phyloP scores from a whole-genome alignment of 2,329 filamentous ascomycete species.

The Orbilia quercus region DNA sequence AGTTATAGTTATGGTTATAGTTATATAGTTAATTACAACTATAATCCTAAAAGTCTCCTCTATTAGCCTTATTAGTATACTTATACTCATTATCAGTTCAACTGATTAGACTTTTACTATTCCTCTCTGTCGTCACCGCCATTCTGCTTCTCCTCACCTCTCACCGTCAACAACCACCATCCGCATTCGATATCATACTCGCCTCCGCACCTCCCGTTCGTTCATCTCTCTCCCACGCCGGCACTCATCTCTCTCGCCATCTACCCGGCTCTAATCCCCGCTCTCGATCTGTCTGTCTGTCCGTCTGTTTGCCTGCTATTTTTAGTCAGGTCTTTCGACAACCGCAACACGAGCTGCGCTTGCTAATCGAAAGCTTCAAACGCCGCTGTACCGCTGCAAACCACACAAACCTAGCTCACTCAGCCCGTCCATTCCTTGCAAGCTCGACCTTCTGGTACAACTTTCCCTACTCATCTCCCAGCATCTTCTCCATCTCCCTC shows the following conservation, averaged over 20 bases:
- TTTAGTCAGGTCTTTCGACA: background rate
- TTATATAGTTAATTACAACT: too few relatives aligned
- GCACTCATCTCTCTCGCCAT: constrained; percentile 3
- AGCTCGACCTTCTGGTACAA: constrained; percentile 16
- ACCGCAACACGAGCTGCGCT: constrained; percentile 37
- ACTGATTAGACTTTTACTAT: too few relatives aligned
- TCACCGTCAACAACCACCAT: too few relatives aligned
- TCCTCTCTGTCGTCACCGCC: too few relatives aligned
- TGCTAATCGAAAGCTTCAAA: constrained; percentile 16
- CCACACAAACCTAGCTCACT: constrained; percentile 5
- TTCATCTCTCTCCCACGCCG: too few relatives aligned
- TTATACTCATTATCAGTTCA: too few relatives aligned
- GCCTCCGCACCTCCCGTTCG: background rate
- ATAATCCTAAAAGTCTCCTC: too few relatives aligned
- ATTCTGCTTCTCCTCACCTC: too few relatives aligned
- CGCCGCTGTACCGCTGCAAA: constrained; percentile 2
- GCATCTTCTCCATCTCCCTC: too few relatives aligned
- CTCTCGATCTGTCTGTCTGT: background rate
- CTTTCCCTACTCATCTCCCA: constrained; percentile 12
- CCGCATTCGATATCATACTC: constrained; percentile 1
- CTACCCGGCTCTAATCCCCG: background rate
- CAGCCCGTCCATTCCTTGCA: constrained; percentile 8
- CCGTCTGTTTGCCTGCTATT: background rate
- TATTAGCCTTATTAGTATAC: too few relatives aligned
- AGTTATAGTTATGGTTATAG: too few relatives aligned